A percentile compares a stretch with the other conserved stretches of the same genome.
Evolutionary conservation across 2,329 filamentous ascomycete genomes (phyloP).

Genomic region (Talaromyces atroroseus): DNA sequence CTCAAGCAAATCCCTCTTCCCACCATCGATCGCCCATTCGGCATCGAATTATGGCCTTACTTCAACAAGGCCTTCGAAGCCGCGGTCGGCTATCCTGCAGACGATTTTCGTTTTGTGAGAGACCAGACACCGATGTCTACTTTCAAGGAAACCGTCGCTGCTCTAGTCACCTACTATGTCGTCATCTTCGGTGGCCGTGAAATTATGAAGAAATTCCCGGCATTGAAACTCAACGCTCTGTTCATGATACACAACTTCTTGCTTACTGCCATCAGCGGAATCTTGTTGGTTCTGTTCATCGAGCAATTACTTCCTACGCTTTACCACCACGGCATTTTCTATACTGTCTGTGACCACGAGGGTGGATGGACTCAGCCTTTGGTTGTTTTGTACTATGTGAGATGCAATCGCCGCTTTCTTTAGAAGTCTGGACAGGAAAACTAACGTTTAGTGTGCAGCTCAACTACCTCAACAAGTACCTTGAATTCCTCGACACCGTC

Average conservation of each 20-base stretch:
- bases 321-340: constrained; percentile 75
- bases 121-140: constrained; percentile 87
- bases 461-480: constrained; percentile 97
- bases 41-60: constrained; percentile 85
- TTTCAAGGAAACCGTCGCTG: constrained; percentile 71
- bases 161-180: constrained; percentile 83
- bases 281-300: constrained; percentile 75
- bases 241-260: constrained; percentile 98
- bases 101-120: constrained; percentile 77
- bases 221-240: constrained; percentile 79
- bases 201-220: constrained; percentile 78
- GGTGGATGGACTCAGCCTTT: constrained; percentile 93
- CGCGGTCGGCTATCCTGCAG: constrained; percentile 72
- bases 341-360: constrained; percentile 67
- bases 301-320: constrained; percentile 87
- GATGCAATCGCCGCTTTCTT: constrained; percentile 32
- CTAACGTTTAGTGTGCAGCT: constrained; percentile 55
- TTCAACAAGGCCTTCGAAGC: constrained; percentile 81
- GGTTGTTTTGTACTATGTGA: constrained; percentile 93
- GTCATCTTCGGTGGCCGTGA: constrained; percentile 91
- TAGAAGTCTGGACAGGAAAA: constrained; percentile 11
- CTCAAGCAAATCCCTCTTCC: constrained; percentile 56
- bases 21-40: constrained; percentile 86
- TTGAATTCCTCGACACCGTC: constrained; percentile 89
- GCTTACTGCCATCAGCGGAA: constrained; percentile 77